phyloP scores from a whole-genome alignment of 805 yeast genomes.

The Candida suzukii region DNA sequence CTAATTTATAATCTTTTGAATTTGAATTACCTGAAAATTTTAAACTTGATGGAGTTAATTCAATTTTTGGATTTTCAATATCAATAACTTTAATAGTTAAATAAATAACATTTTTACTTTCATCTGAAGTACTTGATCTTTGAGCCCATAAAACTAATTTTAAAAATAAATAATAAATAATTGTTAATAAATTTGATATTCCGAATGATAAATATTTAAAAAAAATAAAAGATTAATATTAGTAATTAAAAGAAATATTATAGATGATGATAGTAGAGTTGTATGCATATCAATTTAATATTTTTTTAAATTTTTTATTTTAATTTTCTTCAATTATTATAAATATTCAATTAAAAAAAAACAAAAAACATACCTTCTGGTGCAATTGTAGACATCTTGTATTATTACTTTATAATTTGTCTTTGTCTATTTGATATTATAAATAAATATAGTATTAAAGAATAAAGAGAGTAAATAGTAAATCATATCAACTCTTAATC shows the following conservation, averaged over 20 bases:
- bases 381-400: slow-evolving; percentile 14
- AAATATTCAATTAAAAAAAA: too few species aligned
- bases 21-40: slow-evolving; percentile 42
- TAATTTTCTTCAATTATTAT: too few species aligned
- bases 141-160: slow-evolving; percentile 90
- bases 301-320: too few species aligned
- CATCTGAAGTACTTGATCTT: slow-evolving; percentile 73
- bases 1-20: slow-evolving; percentile 52
- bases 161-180: not conserved
- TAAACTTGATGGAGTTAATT: slow-evolving; percentile 49
- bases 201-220: too few species aligned
- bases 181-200: not conserved
- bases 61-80: slow-evolving; percentile 53
- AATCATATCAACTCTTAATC: too few species aligned
- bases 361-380: slow-evolving; percentile 27
- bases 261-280: too few species aligned
- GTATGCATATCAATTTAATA: too few species aligned
- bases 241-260: too few species aligned
- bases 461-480: too few species aligned
- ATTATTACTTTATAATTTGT: slow-evolving; percentile 5
- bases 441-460: too few species aligned
- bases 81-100: slow-evolving; percentile 72
- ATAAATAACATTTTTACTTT: slow-evolving; percentile 65
- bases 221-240: too few species aligned
- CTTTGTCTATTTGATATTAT: too few species aligned